These are phyloP conservation scores for Digitaria exilis DNA, from an alignment of 202 grass and related monocot genomes.

Conservation along the genomic window DNA sequence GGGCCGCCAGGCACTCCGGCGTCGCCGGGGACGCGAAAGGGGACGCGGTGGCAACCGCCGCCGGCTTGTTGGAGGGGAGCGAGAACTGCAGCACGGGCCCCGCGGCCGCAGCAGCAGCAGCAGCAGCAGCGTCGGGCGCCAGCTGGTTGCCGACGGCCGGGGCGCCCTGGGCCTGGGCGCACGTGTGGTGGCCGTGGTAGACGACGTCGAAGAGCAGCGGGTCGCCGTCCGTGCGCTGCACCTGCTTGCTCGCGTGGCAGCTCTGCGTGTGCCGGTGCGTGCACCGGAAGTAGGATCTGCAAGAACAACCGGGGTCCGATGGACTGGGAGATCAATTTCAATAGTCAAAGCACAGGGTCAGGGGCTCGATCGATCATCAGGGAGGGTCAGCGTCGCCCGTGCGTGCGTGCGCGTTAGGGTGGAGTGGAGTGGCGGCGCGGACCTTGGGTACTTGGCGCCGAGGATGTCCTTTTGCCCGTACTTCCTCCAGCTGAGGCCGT, in stretches of 20 bases:
- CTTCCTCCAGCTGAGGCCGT: slow-evolving; percentile 95
- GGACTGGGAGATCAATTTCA: neutral
- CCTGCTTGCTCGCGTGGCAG: slow-evolving; percentile 80
- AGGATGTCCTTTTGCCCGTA: slow-evolving; percentile 97
- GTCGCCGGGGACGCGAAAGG: slow-evolving; percentile 1
- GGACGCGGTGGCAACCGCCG: neutral
- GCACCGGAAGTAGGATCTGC: slow-evolving; percentile 92
- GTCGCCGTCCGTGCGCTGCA: slow-evolving; percentile 76
- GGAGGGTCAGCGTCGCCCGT: neutral
- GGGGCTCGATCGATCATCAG: too few relatives aligned
- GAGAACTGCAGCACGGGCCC: neutral
- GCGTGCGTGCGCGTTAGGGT: neutral
- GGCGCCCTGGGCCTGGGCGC: slow-evolving; percentile 34
- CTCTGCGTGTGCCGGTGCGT: slow-evolving; percentile 73
- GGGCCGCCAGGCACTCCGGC: too few relatives aligned
- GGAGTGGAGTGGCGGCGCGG: slow-evolving; percentile 7
- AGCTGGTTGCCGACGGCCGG: neutral
- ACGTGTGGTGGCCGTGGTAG: slow-evolving; percentile 72
- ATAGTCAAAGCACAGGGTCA: neutral
- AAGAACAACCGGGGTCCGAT: neutral
- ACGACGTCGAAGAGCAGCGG: slow-evolving; percentile 73
- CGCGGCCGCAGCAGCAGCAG: too few relatives aligned
- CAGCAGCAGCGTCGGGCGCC: too few relatives aligned
- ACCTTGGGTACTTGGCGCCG: slow-evolving; percentile 92
- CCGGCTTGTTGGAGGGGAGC: neutral